These are phyloP conservation scores for Epichloe aotearoae DNA, from an alignment of 2,329 filamentous ascomycete species.

Conservation along the genomic window DNA sequence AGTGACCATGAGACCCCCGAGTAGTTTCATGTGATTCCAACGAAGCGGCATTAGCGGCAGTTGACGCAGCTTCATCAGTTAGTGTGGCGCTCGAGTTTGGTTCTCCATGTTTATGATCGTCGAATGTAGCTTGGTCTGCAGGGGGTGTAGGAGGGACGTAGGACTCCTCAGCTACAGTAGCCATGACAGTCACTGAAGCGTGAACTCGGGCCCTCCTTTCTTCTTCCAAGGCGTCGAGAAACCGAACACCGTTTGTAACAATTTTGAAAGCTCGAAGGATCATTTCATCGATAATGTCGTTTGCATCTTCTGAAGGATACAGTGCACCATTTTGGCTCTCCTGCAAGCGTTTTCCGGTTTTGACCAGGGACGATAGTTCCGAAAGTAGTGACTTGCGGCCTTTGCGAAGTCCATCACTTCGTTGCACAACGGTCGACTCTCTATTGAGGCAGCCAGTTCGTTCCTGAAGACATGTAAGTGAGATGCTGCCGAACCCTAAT, in stretches of 20 bases:
- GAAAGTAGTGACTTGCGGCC: constrained; percentile 79
- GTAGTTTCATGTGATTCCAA: constrained; percentile 24
- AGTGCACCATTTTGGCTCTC: constrained; percentile 47
- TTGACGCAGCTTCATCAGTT: constrained; percentile 16
- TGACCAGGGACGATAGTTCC: constrained; percentile 80
- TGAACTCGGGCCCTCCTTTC: constrained; percentile 37
- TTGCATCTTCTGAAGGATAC: constrained; percentile 43
- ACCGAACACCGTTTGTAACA: constrained; percentile 78
- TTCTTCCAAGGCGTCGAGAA: constrained; percentile 73
- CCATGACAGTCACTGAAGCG: constrained; percentile 45
- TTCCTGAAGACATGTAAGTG: constrained; percentile 44
- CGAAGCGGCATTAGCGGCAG: constrained; percentile 17
- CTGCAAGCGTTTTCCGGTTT: constrained; percentile 74
- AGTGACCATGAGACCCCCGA: constrained; percentile 21
- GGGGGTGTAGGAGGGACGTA: constrained; percentile 52
- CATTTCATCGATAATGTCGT: constrained; percentile 80
- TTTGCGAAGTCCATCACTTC: constrained; percentile 61
- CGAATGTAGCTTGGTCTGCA: constrained; percentile 40
- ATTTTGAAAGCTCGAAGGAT: constrained; percentile 89
- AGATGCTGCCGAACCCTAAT: neutral
- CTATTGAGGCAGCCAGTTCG: constrained; percentile 76
- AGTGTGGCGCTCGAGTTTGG: constrained; percentile 25
- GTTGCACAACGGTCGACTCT: constrained; percentile 62
- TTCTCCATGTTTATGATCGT: constrained; percentile 20
- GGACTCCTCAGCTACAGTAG: constrained; percentile 44